Evolutionary conservation across 805 yeast genomes (phyloP).

Genomic region (Saccharomycopsis schoenii): DNA sequence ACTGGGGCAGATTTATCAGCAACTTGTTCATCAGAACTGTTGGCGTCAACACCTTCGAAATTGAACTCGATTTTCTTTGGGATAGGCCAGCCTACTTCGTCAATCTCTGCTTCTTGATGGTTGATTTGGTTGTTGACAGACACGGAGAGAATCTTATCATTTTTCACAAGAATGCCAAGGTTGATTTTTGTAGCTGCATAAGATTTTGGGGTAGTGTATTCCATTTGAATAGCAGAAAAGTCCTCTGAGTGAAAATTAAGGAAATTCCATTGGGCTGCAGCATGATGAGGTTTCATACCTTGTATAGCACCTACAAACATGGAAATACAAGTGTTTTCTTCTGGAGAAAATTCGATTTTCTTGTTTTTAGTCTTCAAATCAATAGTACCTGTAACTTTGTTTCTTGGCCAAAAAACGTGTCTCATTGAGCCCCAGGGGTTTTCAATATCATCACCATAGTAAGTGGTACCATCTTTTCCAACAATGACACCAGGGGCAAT

Average conservation of each 20-base stretch:
- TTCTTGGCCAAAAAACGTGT: slow-evolving; percentile 94
- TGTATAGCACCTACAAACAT: slow-evolving; percentile 96
- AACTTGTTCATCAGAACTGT: slow-evolving; percentile 34
- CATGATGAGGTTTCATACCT: slow-evolving; percentile 99
- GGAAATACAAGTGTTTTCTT: slow-evolving; percentile 24
- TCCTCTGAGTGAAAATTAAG: slow-evolving; percentile 74
- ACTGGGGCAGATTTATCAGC: slow-evolving; percentile 27
- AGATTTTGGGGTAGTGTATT: slow-evolving; percentile 86
- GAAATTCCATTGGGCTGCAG: slow-evolving; percentile 96
- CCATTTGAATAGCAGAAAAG: slow-evolving; percentile 78
- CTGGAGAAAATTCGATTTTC: slow-evolving; percentile 28
- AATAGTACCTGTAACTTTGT: slow-evolving; percentile 57
- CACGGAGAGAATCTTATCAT: slow-evolving; percentile 52
- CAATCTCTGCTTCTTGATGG: slow-evolving; percentile 47
- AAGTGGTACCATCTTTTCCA: slow-evolving; percentile 78
- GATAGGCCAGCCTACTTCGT: slow-evolving; percentile 87
- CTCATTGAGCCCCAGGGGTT: slow-evolving; percentile 98
- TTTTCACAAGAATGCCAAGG: slow-evolving; percentile 62
- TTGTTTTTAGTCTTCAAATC: slow-evolving; percentile 20
- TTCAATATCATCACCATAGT: slow-evolving; percentile 72
- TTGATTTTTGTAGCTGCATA: slow-evolving; percentile 77
- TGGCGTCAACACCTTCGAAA: slow-evolving; percentile 39
- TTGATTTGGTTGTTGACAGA: slow-evolving; percentile 56
- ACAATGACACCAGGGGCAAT: slow-evolving; percentile 76
- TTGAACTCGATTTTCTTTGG: slow-evolving; percentile 61